Conservation (phyloP, 2,329 filamentous ascomycete species). For the Trichoderma gracile region DNA sequence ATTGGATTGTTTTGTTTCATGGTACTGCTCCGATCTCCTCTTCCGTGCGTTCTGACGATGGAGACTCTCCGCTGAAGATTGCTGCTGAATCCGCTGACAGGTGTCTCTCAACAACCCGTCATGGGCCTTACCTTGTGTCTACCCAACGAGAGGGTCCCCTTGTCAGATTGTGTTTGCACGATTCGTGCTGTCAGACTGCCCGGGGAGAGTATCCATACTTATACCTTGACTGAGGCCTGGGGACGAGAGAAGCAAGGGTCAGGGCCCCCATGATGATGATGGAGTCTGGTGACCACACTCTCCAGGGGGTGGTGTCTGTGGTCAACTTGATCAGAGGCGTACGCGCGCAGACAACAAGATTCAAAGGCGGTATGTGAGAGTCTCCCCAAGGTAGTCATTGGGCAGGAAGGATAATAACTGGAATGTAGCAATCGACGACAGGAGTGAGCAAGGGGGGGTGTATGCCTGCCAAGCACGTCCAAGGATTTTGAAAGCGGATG, state of each 20-base stretch:
- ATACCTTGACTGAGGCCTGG: not conserved
- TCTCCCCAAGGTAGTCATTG: not conserved
- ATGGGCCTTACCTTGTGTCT: no score
- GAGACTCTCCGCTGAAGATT: not conserved
- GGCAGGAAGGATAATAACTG: not conserved
- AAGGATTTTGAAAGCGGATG: not conserved
- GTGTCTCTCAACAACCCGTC: not conserved
- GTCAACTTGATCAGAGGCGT: constrained; percentile 11
- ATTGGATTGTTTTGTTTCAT: constrained; percentile 1
- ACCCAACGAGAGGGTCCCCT: no score
- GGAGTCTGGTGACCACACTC: not conserved
- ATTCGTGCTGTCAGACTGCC: not conserved
- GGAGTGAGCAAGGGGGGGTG: not conserved
- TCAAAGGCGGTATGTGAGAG: not conserved
- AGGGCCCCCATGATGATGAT: not conserved
- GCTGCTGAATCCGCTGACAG: not conserved
- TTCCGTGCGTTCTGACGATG: not conserved
- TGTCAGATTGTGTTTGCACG: no score
- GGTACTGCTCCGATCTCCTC: not conserved
- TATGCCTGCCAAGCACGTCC: not conserved
- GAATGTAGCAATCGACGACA: not conserved
- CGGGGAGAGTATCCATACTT: not conserved
- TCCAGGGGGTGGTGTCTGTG: not conserved
- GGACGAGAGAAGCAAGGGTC: not conserved
- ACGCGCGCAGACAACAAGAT: constrained; percentile 3